These are phyloP conservation scores for Anisodus acutangulus DNA, from an alignment of 257 asterid species.

Conservation along the genomic window DNA sequence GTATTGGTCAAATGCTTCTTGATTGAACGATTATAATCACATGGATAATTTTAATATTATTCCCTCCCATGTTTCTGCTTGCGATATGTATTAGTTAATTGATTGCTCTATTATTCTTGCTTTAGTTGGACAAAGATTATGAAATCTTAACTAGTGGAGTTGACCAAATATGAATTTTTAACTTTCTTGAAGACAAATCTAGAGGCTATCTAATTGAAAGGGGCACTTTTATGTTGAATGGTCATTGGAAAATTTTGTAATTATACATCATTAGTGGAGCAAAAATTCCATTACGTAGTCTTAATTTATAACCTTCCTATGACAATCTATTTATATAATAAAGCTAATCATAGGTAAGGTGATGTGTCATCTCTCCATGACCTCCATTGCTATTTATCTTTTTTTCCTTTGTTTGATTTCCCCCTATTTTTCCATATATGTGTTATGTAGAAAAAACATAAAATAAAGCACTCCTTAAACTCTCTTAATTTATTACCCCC, in stretches of 20 bases:
- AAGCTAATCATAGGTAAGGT: too few species aligned
- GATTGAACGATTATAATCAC: background rate
- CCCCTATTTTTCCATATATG: too few species aligned
- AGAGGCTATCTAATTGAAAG: background rate
- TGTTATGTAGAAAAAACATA: too few species aligned
- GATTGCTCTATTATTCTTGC: constrained; percentile 6
- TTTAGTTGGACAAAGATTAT: constrained; percentile 24
- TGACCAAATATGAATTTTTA: background rate
- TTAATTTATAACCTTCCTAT: background rate
- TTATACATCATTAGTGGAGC: background rate
- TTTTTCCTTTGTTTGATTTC: too few species aligned
- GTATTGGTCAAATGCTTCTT: too few species aligned
- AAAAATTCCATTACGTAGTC: constrained; percentile 8
- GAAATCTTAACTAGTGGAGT: constrained; percentile 24
- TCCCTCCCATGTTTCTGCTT: background rate
- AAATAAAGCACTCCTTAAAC: too few species aligned
- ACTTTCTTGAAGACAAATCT: constrained; percentile 12
- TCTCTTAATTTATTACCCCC: too few species aligned
- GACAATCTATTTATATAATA: too few species aligned
- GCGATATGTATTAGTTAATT: background rate
- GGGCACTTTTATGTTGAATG: background rate
- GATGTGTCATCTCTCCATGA: too few species aligned
- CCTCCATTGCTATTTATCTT: too few species aligned
- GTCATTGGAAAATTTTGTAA: background rate
- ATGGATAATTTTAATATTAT: constrained; percentile 14